These are phyloP conservation scores for Coniella vitis DNA, from an alignment of 2,329 filamentous ascomycete genomes.

Conservation along the genomic window DNA sequence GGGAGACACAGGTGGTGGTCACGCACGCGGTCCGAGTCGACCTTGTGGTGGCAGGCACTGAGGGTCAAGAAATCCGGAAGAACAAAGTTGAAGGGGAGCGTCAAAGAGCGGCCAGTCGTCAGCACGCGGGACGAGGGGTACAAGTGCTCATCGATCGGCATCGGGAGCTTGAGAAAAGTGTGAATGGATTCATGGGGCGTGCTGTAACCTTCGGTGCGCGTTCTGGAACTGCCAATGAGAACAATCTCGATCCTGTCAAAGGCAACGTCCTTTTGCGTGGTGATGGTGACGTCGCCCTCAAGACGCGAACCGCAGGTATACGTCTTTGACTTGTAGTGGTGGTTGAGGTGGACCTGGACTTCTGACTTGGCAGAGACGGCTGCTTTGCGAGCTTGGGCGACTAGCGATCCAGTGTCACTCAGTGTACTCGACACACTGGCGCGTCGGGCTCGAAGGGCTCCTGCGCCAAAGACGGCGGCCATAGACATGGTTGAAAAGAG, in stretches of 20 bases:
- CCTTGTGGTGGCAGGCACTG: slow-evolving; percentile 46
- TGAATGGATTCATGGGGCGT: slow-evolving; percentile 42
- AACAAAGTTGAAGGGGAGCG: slow-evolving; percentile 52
- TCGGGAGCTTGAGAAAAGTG: slow-evolving; percentile 49
- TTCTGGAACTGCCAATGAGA: slow-evolving; percentile 44
- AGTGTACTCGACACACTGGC: slow-evolving; percentile 12
- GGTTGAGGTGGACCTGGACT: slow-evolving; percentile 43
- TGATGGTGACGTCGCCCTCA: slow-evolving; percentile 42
- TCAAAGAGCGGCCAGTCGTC: slow-evolving; percentile 40
- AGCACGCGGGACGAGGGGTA: slow-evolving; percentile 43
- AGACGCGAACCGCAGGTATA: slow-evolving; percentile 50
- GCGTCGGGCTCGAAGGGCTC: not conserved
- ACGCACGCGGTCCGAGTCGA: slow-evolving; percentile 36
- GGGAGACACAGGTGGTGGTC: slow-evolving; percentile 48
- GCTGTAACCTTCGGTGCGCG: slow-evolving; percentile 44
- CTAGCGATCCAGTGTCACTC: slow-evolving; percentile 14
- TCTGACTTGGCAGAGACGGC: slow-evolving; percentile 26
- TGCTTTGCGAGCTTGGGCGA: slow-evolving; percentile 9
- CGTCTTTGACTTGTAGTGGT: slow-evolving; percentile 48
- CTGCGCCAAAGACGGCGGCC: not conserved
- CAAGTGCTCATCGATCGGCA: slow-evolving; percentile 42
- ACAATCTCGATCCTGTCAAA: slow-evolving; percentile 48
- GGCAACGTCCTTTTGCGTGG: slow-evolving; percentile 35
- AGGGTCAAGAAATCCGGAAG: slow-evolving; percentile 52
- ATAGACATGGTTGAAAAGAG: not conserved